Percentiles rank a stretch among this genome's conserved stretches.
phyloP scores from a whole-genome alignment of 2,329 filamentous ascomycete genomes.

The Aphanocladium album region DNA sequence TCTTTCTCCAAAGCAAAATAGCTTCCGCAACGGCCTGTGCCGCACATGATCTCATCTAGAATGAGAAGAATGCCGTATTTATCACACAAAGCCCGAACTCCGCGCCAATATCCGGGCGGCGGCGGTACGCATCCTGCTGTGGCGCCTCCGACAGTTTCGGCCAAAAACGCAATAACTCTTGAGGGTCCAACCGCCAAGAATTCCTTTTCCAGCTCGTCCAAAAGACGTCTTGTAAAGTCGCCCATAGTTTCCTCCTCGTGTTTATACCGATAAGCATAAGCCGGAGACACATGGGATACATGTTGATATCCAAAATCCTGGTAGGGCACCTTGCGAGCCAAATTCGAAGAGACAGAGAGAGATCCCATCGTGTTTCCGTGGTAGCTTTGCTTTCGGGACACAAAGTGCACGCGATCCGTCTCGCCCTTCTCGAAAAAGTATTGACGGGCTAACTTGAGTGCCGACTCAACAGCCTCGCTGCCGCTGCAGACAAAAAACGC shows the following conservation, averaged over 20 bases:
- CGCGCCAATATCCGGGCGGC: constrained; percentile 49
- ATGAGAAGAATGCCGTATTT: constrained; percentile 51
- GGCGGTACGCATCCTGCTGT: constrained; percentile 48
- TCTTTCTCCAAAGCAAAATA: constrained; percentile 43
- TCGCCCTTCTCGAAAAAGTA: constrained; percentile 39
- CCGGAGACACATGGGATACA: constrained; percentile 24
- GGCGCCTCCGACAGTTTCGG: constrained; percentile 45
- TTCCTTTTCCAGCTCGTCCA: constrained; percentile 42
- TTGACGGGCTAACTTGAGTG: constrained; percentile 44
- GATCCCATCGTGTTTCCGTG: constrained; percentile 47
- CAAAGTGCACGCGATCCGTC: constrained; percentile 33
- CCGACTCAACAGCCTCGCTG: constrained; percentile 39
- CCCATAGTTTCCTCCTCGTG: constrained; percentile 30
- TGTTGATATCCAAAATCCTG: constrained; percentile 21
- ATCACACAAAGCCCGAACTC: constrained; percentile 48
- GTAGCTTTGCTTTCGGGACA: constrained; percentile 41
- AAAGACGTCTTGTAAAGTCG: constrained; percentile 35
- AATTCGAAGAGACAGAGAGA: constrained; percentile 33
- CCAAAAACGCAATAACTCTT: constrained; percentile 44
- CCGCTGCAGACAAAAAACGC: constrained; percentile 22
- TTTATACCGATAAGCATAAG: constrained; percentile 21
- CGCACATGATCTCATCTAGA: constrained; percentile 64
- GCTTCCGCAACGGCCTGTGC: constrained; percentile 50
- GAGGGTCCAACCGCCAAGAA: constrained; percentile 40
- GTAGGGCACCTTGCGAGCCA: constrained; percentile 24